These are phyloP conservation scores for Hericium coralloides DNA, from an alignment of 768 basidiomycete species.

Conservation along the genomic window DNA sequence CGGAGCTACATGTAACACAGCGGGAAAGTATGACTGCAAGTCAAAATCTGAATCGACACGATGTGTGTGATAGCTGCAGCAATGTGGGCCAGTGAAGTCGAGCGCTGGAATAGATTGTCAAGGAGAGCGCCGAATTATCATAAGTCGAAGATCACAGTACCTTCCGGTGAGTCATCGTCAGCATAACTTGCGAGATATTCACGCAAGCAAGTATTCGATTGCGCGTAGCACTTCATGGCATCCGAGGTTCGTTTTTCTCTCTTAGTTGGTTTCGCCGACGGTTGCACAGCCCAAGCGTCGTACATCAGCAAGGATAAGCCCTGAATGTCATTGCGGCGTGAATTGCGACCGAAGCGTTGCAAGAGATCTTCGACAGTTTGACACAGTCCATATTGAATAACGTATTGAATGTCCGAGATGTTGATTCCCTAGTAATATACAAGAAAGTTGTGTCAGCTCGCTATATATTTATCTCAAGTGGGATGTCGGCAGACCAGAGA, in stretches of 20 bases:
- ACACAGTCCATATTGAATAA: not conserved
- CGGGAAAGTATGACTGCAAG: not conserved
- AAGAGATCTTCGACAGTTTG: not conserved
- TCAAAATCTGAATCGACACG: no score
- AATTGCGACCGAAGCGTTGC: not conserved
- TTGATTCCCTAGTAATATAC: not conserved
- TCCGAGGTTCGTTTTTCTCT: not conserved
- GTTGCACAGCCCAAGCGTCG: not conserved
- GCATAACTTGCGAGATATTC: no score
- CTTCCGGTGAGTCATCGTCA: no score
- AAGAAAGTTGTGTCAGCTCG: no score
- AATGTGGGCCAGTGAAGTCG: no score
- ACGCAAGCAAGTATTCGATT: not conserved
- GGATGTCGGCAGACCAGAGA: not conserved
- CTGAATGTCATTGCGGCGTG: not conserved
- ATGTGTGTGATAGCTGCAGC: no score
- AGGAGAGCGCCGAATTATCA: no score
- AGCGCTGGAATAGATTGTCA: no score
- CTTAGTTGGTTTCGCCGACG: not conserved
- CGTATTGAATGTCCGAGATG: not conserved
- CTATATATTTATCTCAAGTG: no score
- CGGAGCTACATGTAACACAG: not conserved
- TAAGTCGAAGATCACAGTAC: no score
- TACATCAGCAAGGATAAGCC: not conserved
- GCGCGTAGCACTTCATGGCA: not conserved